These are phyloP conservation scores for Fusarium pseudoanthophilum DNA, from an alignment of 2,329 filamentous ascomycete species.

Conservation along the genomic window DNA sequence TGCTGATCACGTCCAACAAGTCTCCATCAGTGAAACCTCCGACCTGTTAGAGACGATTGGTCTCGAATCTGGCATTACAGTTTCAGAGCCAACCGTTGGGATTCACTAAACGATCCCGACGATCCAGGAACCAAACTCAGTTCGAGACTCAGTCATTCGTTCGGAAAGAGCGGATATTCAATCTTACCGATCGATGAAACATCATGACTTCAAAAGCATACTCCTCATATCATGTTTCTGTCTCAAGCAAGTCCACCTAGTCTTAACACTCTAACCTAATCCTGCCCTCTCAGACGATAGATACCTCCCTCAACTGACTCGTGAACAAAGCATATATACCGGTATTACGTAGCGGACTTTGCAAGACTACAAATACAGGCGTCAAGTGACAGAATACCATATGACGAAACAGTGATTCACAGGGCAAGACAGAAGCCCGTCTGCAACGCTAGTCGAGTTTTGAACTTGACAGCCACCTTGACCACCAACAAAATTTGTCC, in stretches of 20 bases:
- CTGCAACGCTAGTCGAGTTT: not conserved
- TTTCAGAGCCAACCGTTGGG: slow-evolving; percentile 22
- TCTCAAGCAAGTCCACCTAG: not conserved
- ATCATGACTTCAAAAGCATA: not conserved
- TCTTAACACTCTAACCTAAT: not conserved
- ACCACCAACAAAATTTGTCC: slow-evolving; percentile 2
- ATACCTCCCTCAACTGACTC: not conserved
- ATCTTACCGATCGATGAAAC: not conserved
- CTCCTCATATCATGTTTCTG: not conserved
- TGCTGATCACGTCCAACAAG: not conserved
- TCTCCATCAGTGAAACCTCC: not conserved
- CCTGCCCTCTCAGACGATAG: not conserved
- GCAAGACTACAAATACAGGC: not conserved
- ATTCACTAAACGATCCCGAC: slow-evolving; percentile 5
- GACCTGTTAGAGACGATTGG: not conserved
- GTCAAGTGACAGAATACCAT: not conserved
- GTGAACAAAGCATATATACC: not conserved
- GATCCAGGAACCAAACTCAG: slow-evolving; percentile 29
- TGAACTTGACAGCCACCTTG: slow-evolving; percentile 10
- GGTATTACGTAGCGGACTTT: not conserved
- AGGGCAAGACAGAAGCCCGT: not conserved
- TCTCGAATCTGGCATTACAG: not conserved
- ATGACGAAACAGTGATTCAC: not conserved
- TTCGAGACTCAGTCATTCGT: not conserved
- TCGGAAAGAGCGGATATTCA: not conserved